Evolutionary conservation across 1,284 basidiomycete genomes (phyloP).

Genomic region (Trametes versicolor): DNA sequence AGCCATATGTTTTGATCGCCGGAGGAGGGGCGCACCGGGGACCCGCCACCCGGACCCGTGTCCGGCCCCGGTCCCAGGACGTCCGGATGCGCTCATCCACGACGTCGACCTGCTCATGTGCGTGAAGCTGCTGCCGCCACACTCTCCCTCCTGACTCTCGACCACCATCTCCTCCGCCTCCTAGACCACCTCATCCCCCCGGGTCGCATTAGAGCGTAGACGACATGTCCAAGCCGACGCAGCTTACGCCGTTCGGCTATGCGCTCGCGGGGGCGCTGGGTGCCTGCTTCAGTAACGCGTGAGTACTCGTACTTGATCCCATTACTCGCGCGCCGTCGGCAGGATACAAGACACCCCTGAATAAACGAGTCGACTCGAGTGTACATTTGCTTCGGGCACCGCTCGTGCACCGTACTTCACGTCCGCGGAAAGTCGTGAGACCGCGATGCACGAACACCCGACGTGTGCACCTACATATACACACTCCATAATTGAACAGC

Average conservation of each 20-base stretch:
- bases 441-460: neutral
- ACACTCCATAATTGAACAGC: neutral
- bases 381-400: no score
- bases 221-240: slow-evolving; percentile 65
- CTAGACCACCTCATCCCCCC: neutral
- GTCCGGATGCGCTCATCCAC: slow-evolving; percentile 6
- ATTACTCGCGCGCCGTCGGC: neutral
- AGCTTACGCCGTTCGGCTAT: slow-evolving; percentile 89
- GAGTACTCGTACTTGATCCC: slow-evolving; percentile 49
- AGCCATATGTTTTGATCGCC: slow-evolving; percentile 20
- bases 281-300: slow-evolving; percentile 94
- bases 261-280: slow-evolving; percentile 96
- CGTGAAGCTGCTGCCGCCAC: neutral
- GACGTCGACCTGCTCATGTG: slow-evolving; percentile 1
- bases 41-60: slow-evolving; percentile 6
- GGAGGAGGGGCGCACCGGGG: neutral
- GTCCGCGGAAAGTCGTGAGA: neutral
- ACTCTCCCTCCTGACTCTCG: neutral
- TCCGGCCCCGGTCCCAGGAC: slow-evolving; percentile 4
- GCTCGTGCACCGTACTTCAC: neutral
- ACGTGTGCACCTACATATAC: neutral
- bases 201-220: neutral
- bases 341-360: no score
- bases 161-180: neutral
- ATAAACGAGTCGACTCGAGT: no score